Conservation (phyloP, 1,284 basidiomycete species). For the Salmacisia buchloeana region DNA sequence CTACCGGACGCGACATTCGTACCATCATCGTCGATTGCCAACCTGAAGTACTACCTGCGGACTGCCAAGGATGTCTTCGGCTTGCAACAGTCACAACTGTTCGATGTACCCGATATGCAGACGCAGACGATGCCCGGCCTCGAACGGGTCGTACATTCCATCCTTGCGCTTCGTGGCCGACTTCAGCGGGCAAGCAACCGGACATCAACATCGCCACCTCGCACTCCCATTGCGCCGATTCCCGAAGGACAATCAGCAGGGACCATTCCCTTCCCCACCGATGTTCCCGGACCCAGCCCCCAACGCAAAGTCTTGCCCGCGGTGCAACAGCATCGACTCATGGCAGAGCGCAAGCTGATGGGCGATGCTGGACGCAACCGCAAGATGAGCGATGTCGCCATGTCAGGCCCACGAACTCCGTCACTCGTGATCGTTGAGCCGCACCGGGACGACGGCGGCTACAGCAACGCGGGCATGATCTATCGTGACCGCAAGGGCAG, state of each 20-base stretch:
- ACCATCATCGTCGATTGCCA: not conserved
- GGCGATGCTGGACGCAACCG: slow-evolving; percentile 16
- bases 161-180: slow-evolving; percentile 18
- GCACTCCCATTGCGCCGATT: not conserved
- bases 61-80: slow-evolving; percentile 34
- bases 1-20: not conserved
- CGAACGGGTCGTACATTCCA: slow-evolving; percentile 31
- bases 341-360: slow-evolving; percentile 28
- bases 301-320: not conserved
- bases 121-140: slow-evolving; percentile 32
- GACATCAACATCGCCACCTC: not conserved
- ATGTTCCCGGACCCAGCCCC: not conserved
- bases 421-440: slow-evolving; percentile 36
- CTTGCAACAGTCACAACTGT: slow-evolving; percentile 33
- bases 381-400: slow-evolving; percentile 19
- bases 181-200: not conserved
- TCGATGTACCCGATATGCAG: slow-evolving; percentile 34
- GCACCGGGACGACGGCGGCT: slow-evolving; percentile 29
- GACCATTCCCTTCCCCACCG: not conserved
- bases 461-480: slow-evolving; percentile 17
- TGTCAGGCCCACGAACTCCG: slow-evolving; percentile 14
- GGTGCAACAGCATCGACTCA: slow-evolving; percentile 23
- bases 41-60: slow-evolving; percentile 34
- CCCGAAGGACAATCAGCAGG: not conserved
- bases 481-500: slow-evolving; percentile 41